Base-by-base conservation (phyloP, 106 monocot species). In the Dioscorea zingiberensis region DNA sequence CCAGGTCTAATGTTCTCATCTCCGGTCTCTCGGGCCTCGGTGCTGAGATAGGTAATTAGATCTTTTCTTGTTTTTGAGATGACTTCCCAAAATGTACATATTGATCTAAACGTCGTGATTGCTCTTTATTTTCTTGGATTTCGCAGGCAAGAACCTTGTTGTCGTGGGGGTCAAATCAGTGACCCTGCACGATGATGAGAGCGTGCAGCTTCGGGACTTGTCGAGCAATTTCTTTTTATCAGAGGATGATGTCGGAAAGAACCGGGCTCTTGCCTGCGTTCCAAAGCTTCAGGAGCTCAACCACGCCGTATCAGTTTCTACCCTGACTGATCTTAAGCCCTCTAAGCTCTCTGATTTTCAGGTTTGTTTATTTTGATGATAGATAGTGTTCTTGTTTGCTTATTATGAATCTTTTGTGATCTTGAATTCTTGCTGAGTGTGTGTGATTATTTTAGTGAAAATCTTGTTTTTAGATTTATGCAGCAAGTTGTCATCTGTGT, bases 251-350 rank as follows among this genome's bases (percentile, higher is more conserved):
- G 60, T 93, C 47, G 85, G 93, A 29, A 85, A 88, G 61, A 88
- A 93, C 27, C 66, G 84, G 21, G 85, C 93, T 67, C 58, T 68
- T 46, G 80, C 87, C 67, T 88, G 82, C 70, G 82, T 83, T 56
- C 82, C 75, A 49, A 93, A 93, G 75, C 66, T 88, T 27, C 87
- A 93, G 58, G 87, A 88, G 66, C 84, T 93, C n/a, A 88, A 93
- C 74, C 85, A 83, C 70, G 72, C 87, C 59, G 92, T 93, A 60
- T n/a, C 62, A 15, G 67, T 93, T 60, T 77, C 78, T 72, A 80
- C 87, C 51, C 24, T 83, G 21, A 82, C 67, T 38, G 80, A 63
- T 38, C 38, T 38, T 60, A 58, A 67, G 60, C 70, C 87, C 60
- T 21, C 69, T n/a, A 93, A 87, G 70, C 92, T 93, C 66, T 85